Evolutionary conservation across 805 yeast species (phyloP), one percentile per base, ranked within the genome.

Genomic region (Candida chauliodis): DNA sequence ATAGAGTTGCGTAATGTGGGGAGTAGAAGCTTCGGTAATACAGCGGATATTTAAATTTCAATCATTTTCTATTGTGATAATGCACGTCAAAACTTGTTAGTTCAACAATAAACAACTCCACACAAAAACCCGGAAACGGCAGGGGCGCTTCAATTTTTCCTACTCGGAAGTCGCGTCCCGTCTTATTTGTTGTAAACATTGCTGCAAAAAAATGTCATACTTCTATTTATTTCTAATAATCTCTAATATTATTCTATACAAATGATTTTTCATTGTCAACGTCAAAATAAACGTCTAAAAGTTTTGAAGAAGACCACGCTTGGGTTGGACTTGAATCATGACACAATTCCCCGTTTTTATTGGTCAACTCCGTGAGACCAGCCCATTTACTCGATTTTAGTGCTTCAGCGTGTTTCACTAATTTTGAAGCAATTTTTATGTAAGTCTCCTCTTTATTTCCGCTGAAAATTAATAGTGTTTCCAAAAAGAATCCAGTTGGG

Each of bases 251-350:
- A 10, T n/a, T 27, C 19, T 27, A 27, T 13, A 27, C 30, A 27
- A 27, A 27, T 15, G 30, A 27, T 27, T 27, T 27, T 29, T 45
- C 50, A 28, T 49, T 53, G 70, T 69, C 78, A 18, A 77, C 57
- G 52, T 88, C 96, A 46, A 73, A 71, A 57, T 78, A 85, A 38
- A 91, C 63, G 57, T 91, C 98, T 22, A 91, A 59, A 41, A 93
- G 61, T 51, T 96, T 86, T 2, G 93, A 81, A 0, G 91, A 66
- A 55, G 96, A 86, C 99, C 99, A 91, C 0, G 98, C 97, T 58
- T 91, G 99, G 0, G 97, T 82, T 2, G 97, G 96, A 47, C 95
- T 84, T 2, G 96, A 86, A 58, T 93, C 98, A 13, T 56, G 53
- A 57, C 99, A 91, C 8, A 79, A 50, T 21, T 68, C 81, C 2